A percentile compares a stretch with the other conserved stretches of the same genome.
phyloP scores from a whole-genome alignment of 768 basidiomycete genomes.

The Naganishia onofrii region DNA sequence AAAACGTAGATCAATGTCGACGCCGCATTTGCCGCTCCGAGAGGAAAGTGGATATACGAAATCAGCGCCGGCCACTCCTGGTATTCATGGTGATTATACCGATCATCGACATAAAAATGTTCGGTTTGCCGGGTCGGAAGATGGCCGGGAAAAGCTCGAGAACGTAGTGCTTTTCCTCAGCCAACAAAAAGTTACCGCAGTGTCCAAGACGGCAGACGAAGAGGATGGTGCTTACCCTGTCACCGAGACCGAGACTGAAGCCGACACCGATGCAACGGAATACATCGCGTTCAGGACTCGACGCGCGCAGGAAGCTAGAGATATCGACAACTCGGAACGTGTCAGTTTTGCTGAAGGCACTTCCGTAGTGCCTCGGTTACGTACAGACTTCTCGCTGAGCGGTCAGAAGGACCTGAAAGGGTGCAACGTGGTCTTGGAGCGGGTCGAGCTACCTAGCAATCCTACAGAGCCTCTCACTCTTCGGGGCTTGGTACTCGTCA shows the following conservation, averaged over 20 bases:
- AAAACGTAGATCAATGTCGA: constrained; percentile 64
- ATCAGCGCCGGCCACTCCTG: constrained; percentile 75
- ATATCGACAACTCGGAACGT: constrained; percentile 41
- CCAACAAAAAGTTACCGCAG: constrained; percentile 90
- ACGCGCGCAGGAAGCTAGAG: constrained; percentile 43
- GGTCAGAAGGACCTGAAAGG: constrained; percentile 31
- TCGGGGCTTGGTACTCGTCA: constrained; percentile 69
- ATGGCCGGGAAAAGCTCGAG: constrained; percentile 72
- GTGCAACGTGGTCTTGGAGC: constrained; percentile 54
- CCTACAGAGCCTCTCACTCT: constrained; percentile 56
- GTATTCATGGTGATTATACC: constrained; percentile 45
- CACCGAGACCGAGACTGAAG: constrained; percentile 58
- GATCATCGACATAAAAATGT: constrained; percentile 68
- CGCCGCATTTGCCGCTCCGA: constrained; percentile 57
- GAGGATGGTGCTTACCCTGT: constrained; percentile 54
- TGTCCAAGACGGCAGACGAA: constrained; percentile 66
- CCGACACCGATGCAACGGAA: constrained; percentile 43
- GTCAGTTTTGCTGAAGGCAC: constrained; percentile 41
- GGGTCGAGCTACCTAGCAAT: constrained; percentile 48
- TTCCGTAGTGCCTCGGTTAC: constrained; percentile 42
- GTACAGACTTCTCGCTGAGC: constrained; percentile 45
- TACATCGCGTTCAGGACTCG: constrained; percentile 49
- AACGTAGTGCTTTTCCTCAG: constrained; percentile 90
- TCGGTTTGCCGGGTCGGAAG: constrained; percentile 61
- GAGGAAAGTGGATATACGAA: constrained; percentile 39